A percentile compares a stretch with the other conserved stretches of the same genome.
These are phyloP conservation scores for Globisporangium orthogonon DNA, from an alignment of 352 stramenopile species.

Conservation along the genomic window DNA sequence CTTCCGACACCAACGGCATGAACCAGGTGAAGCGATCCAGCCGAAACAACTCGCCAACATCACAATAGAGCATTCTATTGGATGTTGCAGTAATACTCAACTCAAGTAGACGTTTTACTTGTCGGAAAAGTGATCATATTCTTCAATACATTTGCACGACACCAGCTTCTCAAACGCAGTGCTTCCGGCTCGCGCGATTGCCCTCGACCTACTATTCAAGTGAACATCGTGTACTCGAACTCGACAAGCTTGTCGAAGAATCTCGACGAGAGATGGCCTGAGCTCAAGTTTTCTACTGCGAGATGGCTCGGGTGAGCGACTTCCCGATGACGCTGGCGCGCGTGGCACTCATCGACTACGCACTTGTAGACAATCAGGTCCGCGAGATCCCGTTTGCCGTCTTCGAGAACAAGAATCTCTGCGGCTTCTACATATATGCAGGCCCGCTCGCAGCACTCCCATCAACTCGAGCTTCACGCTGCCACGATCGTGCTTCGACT, in stretches of 20 bases:
- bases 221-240: constrained; percentile 27
- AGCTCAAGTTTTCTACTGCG: constrained; percentile 9
- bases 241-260: constrained; percentile 23
- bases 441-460: constrained; percentile 18
- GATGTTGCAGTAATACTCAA: too few relatives aligned
- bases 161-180: constrained; percentile 25
- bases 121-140: too few relatives aligned
- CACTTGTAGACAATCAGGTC: constrained; percentile 19
- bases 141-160: constrained; percentile 13
- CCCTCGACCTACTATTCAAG: constrained; percentile 14
- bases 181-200: constrained; percentile 19
- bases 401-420: constrained; percentile 2
- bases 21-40: too few relatives aligned
- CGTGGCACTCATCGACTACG: constrained; percentile 3
- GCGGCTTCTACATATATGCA: constrained; percentile 8
- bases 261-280: constrained; percentile 27
- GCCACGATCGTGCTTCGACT: background rate
- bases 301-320: constrained; percentile 1
- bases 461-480: background rate
- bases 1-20: too few relatives aligned
- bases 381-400: constrained; percentile 4
- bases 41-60: too few relatives aligned
- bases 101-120: too few relatives aligned
- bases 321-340: constrained; percentile 3
- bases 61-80: too few relatives aligned